Percentiles rank a stretch among this genome's conserved stretches.
Evolutionary conservation across 176 grass and related monocot genomes (phyloP).

Genomic region (Cenchrus fungigraminus): DNA sequence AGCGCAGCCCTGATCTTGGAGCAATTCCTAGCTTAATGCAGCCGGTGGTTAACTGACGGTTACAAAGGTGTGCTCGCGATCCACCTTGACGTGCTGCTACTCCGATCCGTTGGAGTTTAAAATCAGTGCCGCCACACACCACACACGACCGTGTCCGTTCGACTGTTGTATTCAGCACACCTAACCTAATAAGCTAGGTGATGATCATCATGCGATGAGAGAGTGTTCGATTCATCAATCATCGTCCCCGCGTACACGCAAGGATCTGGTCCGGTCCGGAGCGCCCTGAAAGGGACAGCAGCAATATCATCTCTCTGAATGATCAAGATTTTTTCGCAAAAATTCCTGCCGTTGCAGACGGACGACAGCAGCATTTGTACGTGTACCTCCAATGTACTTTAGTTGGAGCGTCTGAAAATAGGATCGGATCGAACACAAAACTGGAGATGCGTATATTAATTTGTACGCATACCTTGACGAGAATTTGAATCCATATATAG

Average conservation of each 20-base stretch:
- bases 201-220: neutral
- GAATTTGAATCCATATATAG: neutral
- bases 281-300: constrained; percentile 22
- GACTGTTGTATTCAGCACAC: constrained; percentile 19
- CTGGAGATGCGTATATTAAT: neutral
- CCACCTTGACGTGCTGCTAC: neutral
- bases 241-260: neutral
- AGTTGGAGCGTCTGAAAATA: neutral
- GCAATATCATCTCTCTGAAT: neutral
- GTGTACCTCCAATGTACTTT: neutral
- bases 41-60: constrained; percentile 36
- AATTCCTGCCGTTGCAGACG: too few relatives aligned
- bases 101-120: neutral
- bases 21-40: neutral
- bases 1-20: neutral
- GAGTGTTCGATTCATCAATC: constrained; percentile 4
- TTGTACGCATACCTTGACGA: neutral
- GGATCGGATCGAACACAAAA: neutral
- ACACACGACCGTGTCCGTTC: neutral
- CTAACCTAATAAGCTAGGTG: neutral
- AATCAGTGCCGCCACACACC: neutral
- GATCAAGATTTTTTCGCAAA: neutral
- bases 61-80: neutral
- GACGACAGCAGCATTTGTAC: too few relatives aligned
- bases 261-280: constrained; percentile 3